These are phyloP conservation scores for Kalanchoe fedtschenkoi DNA, from an alignment of 164 flowering plant genomes.

Conservation along the genomic window DNA sequence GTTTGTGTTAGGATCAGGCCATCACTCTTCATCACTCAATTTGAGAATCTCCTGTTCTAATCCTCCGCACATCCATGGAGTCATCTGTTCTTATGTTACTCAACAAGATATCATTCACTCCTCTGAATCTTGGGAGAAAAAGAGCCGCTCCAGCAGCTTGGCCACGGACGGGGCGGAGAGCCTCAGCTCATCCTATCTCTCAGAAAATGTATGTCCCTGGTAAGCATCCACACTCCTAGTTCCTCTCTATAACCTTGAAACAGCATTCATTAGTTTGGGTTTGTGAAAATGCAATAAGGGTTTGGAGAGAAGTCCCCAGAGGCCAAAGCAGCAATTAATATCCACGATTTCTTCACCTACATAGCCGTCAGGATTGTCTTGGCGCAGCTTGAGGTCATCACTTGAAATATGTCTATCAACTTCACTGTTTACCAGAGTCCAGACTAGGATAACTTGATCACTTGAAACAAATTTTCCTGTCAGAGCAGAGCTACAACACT, in stretches of 20 bases:
- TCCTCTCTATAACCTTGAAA: neutral
- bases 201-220: slow-evolving; percentile 89
- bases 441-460: neutral
- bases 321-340: slow-evolving; percentile 63
- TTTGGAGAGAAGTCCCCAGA: slow-evolving; percentile 95
- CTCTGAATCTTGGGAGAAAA: slow-evolving; percentile 20
- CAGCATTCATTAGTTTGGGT: neutral
- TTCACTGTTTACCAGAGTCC: neutral
- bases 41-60: neutral
- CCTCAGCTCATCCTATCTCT: slow-evolving; percentile 32
- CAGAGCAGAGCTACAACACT: slow-evolving; percentile 76
- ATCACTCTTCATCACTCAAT: neutral
- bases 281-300: slow-evolving; percentile 29
- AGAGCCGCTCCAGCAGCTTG: slow-evolving; percentile 15
- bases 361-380: slow-evolving; percentile 72
- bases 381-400: slow-evolving; percentile 70
- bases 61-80: slow-evolving; percentile 26
- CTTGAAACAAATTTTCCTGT: slow-evolving; percentile 19
- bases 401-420: neutral
- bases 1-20: neutral
- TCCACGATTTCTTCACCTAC: slow-evolving; percentile 80
- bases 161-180: slow-evolving; percentile 22
- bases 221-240: slow-evolving; percentile 16
- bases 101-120: slow-evolving; percentile 21
- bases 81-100: slow-evolving; percentile 26